Base-by-base conservation (phyloP, 768 basidiomycete species). In the Filobasidium floriforme region DNA sequence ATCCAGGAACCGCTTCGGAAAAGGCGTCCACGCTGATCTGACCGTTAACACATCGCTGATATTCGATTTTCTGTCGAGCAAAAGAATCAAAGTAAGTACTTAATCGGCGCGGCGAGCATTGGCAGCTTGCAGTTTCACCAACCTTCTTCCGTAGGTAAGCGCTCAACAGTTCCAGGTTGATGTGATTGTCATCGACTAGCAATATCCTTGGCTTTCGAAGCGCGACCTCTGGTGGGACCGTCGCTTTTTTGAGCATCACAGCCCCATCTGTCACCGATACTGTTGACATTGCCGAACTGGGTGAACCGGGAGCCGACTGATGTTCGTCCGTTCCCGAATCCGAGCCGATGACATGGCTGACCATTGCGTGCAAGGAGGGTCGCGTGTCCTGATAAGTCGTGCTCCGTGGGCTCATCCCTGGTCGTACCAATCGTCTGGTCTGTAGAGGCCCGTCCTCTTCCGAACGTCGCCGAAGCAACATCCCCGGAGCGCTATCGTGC, bases 151-250 rank as follows among this genome's bases (percentile, higher is more conserved):
- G 75, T 60, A 80, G 61, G 66, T 75, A 79, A 1, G 77, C 89
- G 71, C 79, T 90, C 86, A 96, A 82, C 28, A 96, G 81, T 72
- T 84, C 86, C 61, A 91, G 85, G 66, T 96, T 84, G 64, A 97
- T 88, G 65, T 77, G 83, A 75, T 96, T 96, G 73, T 97, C 93
- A 78, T 96, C 92, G 1, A 94, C 89, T 1, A 94, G 86, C 46
- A 96, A 80, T 6, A 93, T 86, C 62, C 86, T 83, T 74, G 24
- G 83, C 75, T 84, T 80, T 60, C 71, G 76, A 32, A 60, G 64
- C 11, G 77, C 74, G 12, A 76, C 75, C 22, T 82, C 82, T 18
- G 84, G 68, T 7, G 85, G 80, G 32, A 84, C 83, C 19, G 87
- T 76, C 0, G 89, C 87, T 4, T 86, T 82, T 76, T 84, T 87